Base-by-base conservation (phyloP, 1,284 basidiomycete genomes). In the Puccinia horiana region DNA sequence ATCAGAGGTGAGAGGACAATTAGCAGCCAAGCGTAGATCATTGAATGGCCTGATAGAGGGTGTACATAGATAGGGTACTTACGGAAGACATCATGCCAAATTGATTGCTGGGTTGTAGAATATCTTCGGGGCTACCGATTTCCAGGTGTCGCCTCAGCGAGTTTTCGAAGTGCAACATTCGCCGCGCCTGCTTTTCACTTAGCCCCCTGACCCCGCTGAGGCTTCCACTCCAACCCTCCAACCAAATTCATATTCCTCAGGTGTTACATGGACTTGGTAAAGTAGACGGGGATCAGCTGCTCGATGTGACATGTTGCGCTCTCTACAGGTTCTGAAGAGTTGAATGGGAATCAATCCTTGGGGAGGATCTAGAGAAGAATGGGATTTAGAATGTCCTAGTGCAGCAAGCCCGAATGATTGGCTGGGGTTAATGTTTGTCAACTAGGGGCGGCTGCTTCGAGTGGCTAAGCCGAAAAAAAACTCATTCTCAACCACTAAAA, bases 151-250 rank as follows among this genome's bases (percentile, higher is more conserved):
- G 74, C 56, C 54, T 76, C 18, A 76, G 40, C n/a, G 54, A 44
- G 11, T 56, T 76, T 76, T 76, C 74, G 54, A 76, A 76, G 61
- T 76, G 40, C 52, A 76, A 56, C 18, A 58, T 61, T 26, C 74
- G 52, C 56, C 56, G 74, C 26, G 54, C 52, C 37, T 76, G 74
- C 26, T 56, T 54, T 29, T 61, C 56, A 35, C 54, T 76, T 18
- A 76, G 74, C 18, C 74, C 74, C 37, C 56, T 32, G 2, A 76
- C 32, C n/a, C 74, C 74, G 56, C 74, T 76, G 4, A 61, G 54
- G 40, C 42, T 76, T 61, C 20, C 49, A 35, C 54, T 76, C 74
- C 74, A 76, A 9, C 74, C 74, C 54, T 76, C 74, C 74, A 76
- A 9, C 74, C 74, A n/a, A 58, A 76, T 61, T 76, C 54, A 76